Evolutionary conservation across 257 asterid species (phyloP), one percentile per base, ranked within the genome.

Genomic region (Agastache rugosa): DNA sequence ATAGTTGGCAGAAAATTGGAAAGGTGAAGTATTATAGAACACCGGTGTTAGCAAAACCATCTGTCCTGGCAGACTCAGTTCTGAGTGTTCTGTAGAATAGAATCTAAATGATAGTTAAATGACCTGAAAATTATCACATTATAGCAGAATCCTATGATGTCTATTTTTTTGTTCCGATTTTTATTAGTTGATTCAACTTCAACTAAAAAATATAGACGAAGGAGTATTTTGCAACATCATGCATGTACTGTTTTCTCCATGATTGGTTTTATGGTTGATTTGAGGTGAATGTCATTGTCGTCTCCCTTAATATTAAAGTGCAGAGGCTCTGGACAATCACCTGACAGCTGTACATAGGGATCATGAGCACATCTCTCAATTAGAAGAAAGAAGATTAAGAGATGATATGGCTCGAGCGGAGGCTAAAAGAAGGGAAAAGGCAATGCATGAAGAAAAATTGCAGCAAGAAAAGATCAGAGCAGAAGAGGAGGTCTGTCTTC

Each of bases 401-500:
- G 99, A 94, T 78, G 99, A 88, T 75, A 94, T 94, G 34, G 87
- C 93, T 77, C 93, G 93, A 62, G 97, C 85, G 83, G 99, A 92
- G 83, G 92, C 92, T 77, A 89, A 83, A 84, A 87, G 91, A 78
- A 94, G 77, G 80, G 97, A 94, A 72, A 92, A 79, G 79, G 82
- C 84, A 41, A 74, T 86, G 37, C 85, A 68, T 51, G 96, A 94
- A 87, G 97, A 94, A 81, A 89, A 87, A 65, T 10, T 75, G 74
- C 77, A 83, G 54, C 92, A 90, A 80, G 96, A 87, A 79, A 89
- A 79, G 79, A 80, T 84, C 47, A 86, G 74, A 84, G 90, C 91
- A 77, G 98, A 91, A 85, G 84, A 87, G 73, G 91, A 91, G 97
- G 98, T 93, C n/a, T 74, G 60, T 73, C 61, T 65, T 62, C 37